Percentiles rank a stretch among this genome's conserved stretches.
Conservation (phyloP, 257 asterid genomes). For the Solanum pinnatisectum region DNA sequence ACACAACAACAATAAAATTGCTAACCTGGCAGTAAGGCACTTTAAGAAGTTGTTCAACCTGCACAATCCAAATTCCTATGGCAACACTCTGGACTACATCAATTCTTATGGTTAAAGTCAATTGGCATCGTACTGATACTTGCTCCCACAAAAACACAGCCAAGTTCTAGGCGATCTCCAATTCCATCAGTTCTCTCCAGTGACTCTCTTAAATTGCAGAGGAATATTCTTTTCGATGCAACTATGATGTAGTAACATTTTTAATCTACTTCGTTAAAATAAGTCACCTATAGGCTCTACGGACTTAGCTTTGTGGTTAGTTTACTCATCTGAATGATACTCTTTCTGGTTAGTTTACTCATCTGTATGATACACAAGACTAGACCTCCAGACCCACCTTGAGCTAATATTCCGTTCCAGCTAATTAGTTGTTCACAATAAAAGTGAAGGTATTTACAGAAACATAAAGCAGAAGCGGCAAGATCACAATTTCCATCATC, state of each 20-base stretch:
- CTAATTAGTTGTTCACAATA: neutral
- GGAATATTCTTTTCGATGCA: neutral
- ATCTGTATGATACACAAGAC: neutral
- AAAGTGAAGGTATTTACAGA: neutral
- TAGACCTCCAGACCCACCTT: neutral
- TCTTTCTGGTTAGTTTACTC: neutral
- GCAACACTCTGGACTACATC: neutral
- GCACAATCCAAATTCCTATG: neutral
- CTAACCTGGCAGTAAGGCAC: neutral
- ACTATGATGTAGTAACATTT: neutral
- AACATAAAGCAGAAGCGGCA: neutral
- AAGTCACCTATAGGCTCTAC: neutral
- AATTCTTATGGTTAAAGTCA: neutral
- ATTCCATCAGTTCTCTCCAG: neutral
- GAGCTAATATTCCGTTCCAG: neutral
- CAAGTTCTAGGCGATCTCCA: neutral
- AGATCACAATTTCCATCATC: conserved; percentile 8
- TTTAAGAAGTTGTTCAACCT: neutral
- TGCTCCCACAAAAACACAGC: neutral
- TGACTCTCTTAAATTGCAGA: neutral
- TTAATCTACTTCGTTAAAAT: neutral
- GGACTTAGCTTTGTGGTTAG: neutral
- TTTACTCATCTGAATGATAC: too few species aligned
- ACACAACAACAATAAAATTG: neutral
- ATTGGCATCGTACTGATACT: neutral